Evolutionary conservation across 371 early-diverging fungal genomes (phyloP), one percentile per base, ranked within the genome.

Genomic region (Modicella reniformis): DNA sequence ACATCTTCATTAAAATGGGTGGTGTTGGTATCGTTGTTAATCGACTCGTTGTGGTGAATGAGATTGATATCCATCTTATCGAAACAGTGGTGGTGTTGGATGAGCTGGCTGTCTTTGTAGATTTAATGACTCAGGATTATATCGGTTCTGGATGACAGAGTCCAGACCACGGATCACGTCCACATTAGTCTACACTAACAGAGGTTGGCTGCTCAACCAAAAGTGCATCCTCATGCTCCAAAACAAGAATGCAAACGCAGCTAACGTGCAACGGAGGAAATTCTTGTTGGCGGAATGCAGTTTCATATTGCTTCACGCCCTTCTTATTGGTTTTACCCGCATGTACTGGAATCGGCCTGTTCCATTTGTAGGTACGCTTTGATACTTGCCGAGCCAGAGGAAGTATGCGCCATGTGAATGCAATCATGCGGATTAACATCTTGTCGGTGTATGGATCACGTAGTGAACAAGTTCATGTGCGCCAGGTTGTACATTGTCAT

Each of bases 241-340:
- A n/a, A n/a, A n/a, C n/a, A n/a, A 54, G 29, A 54, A 54, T 6
- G 32, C 54, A 41, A 70, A 70, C 17, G 37, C 59, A 12, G 32
- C 66, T n/a, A 66, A 47, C 30, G 66, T 66, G 19, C 72, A 66
- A 1, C 67, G 53, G 17, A 13, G 52, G 41, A 66, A 61, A 23
- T 59, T 41, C 50, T 51, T 62, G 48, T 72, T n/a, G 67, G 1
- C 73, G 66, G 17, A 58, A 62, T 0, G 73, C 67, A 3, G 67
- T 62, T 3, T 51, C 62, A 15, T 72, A 72, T 19, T 62, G 59
- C 25, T 28, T 51, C 8, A 33, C 54, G 13, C 64, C 73, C 13
- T 61, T 63, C 33, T 67, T 60, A 48, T 72, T 72, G 1, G 63
- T 58, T 34, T 72, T 72, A 44, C 63, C 10, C 65, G 48, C 30